These are phyloP conservation scores for Pittosporum tobira DNA, from an alignment of 129 eudicot species.

Conservation along the genomic window DNA sequence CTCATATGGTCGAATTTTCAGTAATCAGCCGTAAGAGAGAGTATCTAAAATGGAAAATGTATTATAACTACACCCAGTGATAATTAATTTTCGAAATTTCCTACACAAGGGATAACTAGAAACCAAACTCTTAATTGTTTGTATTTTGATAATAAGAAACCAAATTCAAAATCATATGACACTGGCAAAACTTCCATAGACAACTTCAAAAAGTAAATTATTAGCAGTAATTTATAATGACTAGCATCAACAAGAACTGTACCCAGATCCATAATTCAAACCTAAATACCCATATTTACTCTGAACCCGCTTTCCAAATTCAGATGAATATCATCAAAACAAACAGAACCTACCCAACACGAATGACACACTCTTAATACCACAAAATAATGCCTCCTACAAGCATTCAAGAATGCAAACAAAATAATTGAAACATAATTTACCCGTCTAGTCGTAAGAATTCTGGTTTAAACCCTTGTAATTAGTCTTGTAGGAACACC, in stretches of 20 bases:
- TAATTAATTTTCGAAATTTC: not conserved
- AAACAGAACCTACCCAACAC: too few relatives aligned
- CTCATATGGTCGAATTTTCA: not conserved
- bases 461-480: constrained; percentile 3
- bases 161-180: not conserved
- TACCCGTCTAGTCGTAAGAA: not conserved
- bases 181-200: not conserved
- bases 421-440: too few relatives aligned
- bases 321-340: too few relatives aligned
- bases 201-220: constrained; percentile 3
- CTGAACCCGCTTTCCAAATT: constrained; percentile 19
- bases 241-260: constrained; percentile 7
- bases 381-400: too few relatives aligned
- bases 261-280: constrained; percentile 22
- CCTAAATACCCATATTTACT: constrained; percentile 6
- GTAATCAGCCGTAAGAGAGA: constrained; percentile 6
- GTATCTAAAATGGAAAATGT: constrained; percentile 4
- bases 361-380: too few relatives aligned
- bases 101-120: not conserved
- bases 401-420: too few relatives aligned
- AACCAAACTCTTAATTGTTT: too few relatives aligned
- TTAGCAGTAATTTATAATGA: not conserved
- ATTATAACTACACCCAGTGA: not conserved
- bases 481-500: constrained; percentile 4
- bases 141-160: too few relatives aligned